Base-by-base conservation (phyloP, 257 asterid species). In the Penstemon newberryi region DNA sequence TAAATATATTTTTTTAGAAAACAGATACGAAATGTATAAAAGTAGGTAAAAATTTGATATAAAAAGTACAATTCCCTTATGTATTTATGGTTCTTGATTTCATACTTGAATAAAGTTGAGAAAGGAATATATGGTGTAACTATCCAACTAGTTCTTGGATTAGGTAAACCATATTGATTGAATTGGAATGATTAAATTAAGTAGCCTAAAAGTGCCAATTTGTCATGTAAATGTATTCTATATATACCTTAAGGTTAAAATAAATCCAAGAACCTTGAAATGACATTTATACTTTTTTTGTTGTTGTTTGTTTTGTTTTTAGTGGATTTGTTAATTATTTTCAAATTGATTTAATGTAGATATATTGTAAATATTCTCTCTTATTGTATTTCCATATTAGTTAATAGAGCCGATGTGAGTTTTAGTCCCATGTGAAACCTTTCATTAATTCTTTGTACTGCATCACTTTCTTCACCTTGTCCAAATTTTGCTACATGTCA, bases 181-280 rank as follows among this genome's bases (percentile, higher is more conserved):
- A 64, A 67, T 41, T 49, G 41, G 41, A 52, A 60, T 15, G 57
- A 58, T 52, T 73, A 67, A 60, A 52, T 7, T 38, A 73, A 43
- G 10, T n/a, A 11, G 52, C 25, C 40, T 59, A 73, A 78, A 78
- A 74, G 82, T 66, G 50, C 54, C 56, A 61, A 66, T 74, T 73
- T 70, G 82, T 74, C 82, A 49, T 75, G 37, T 40, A 56, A 43
- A 68, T 46, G 41, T 72, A 53, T 38, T 68, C 45, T 53, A 65
- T 67, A 51, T 25, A 25, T 63, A 51, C 70, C 54, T 53, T 7
- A 0, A 37, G n/a, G 44, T 65, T 52, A 38, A 69, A 44, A 52
- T 43, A 6, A n/a, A 65, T 39, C 44, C 60, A 65, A 49, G 75
- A 7, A 65, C 56, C 70, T n/a, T 57, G 70, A 8, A 58, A 70